Base-by-base conservation (phyloP, 257 asterid species). In the Phtheirospermum japonicum region DNA sequence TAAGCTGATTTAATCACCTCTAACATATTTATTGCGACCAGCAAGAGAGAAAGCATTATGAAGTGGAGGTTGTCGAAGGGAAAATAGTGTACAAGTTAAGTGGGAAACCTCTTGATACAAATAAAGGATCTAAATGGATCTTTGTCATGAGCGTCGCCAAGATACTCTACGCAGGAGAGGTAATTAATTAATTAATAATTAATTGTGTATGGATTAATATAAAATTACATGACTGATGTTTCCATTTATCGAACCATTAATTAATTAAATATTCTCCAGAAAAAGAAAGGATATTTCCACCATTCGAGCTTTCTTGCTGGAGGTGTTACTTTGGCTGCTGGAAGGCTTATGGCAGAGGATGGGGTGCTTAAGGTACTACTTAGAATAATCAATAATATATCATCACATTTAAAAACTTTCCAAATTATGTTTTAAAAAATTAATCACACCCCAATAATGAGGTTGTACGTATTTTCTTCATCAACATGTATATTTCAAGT, bases 271-370 rank as follows among this genome's bases (percentile, higher is more conserved):
- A 62, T 40, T 36, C 72, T 76, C 34, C 89, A 92, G 97, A 92
- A 92, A 76, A 80, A 72, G 89, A 92, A 89, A 76, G 99, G 97
- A 33, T 33, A 31, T 50, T 92, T 92, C 75, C 97, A 92, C 75
- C 99, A 92, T 82, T 92, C 99, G 59, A 92, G 97, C 68, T 92
- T 92, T 73, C 95, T 92, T 6, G 99, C 99, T 17, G 99, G 99
- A 58, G 99, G 97, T 14, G 95, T 83, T 63, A 89, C 91, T 58
- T 68, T 87, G 69, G 97, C 99, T 76, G 95, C 99, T 61, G 99
- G 99, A 70, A 89, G 96, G 77, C 87, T 92, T 56, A 73, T 42
- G 60, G 96, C 77, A 63, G 78, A 73, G 53, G 79, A 82, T 61
- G 99, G 99, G 57, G 68, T 75, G 59, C 94, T 85, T 50, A 70